A percentile compares a stretch with the other conserved stretches of the same genome.
phyloP scores from a whole-genome alignment of 2,329 filamentous ascomycete species.

The Lasiodiplodia gonubiensis region DNA sequence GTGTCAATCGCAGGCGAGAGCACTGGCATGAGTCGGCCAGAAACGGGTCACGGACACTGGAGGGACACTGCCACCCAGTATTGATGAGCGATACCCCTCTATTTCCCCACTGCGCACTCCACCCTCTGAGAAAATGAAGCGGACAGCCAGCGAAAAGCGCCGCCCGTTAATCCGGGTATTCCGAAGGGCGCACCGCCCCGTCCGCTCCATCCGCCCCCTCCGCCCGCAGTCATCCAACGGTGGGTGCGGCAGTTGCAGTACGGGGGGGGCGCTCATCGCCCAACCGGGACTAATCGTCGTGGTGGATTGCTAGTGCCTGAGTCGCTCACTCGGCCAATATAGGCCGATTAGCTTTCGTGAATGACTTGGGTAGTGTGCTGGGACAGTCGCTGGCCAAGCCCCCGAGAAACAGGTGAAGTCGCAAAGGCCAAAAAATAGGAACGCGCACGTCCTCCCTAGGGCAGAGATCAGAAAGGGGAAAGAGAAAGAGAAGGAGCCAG shows the following conservation, averaged over 20 bases:
- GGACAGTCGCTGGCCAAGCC: background rate
- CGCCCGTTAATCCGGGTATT: slow-evolving; percentile 6
- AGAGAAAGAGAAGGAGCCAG: slow-evolving; percentile 20
- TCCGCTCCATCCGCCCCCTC: slow-evolving; percentile 17
- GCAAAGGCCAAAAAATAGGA: background rate
- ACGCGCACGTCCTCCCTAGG: slow-evolving; percentile 22
- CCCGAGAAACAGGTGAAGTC: background rate
- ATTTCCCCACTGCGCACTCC: slow-evolving; percentile 17
- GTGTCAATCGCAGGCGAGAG: slow-evolving; percentile 19
- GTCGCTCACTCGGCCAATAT: background rate
- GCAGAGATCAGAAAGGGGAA: slow-evolving; percentile 21
- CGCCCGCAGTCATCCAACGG: background rate
- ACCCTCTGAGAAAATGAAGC: slow-evolving; percentile 16
- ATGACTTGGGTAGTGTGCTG: slow-evolving; percentile 3
- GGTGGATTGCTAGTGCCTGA: background rate
- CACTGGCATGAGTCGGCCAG: slow-evolving; percentile 11
- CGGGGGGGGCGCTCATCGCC: background rate
- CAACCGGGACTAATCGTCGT: background rate
- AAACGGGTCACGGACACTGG: slow-evolving; percentile 6
- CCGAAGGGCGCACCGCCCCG: slow-evolving; percentile 18
- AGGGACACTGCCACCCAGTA: slow-evolving; percentile 15
- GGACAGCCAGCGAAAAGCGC: background rate
- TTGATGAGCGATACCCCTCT: slow-evolving; percentile 18
- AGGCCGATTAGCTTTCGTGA: background rate
- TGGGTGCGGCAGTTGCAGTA: slow-evolving; percentile 6